phyloP scores from a whole-genome alignment of 148 eudicot species.

The Rhododendron molle region DNA sequence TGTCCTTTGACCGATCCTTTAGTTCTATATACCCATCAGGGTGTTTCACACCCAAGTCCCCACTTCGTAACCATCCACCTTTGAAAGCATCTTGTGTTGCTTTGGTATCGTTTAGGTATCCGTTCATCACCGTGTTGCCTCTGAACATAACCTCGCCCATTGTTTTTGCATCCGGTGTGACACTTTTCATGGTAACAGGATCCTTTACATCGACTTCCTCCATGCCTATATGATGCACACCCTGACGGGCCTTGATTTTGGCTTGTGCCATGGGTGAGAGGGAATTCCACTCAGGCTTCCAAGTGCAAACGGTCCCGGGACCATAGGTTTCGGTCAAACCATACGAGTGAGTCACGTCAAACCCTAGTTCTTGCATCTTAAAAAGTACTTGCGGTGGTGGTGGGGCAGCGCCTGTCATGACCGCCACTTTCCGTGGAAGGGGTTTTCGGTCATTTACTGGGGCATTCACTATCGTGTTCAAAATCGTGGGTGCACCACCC shows the following conservation, averaged over 20 bases:
- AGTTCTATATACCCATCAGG: conserved; percentile 60
- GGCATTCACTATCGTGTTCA: conserved; percentile 54
- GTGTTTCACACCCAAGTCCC: conserved; percentile 64
- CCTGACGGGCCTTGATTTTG: conserved; percentile 61
- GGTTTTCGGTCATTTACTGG: conserved; percentile 27
- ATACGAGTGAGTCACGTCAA: conserved; percentile 45
- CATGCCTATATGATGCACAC: conserved; percentile 45
- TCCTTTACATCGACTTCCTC: conserved; percentile 60
- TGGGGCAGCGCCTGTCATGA: conserved; percentile 66
- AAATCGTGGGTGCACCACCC: conserved; percentile 72
- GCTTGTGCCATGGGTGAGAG: conserved; percentile 33
- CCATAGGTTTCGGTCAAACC: conserved; percentile 75
- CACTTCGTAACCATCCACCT: conserved; percentile 66
- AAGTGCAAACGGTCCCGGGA: conserved; percentile 56
- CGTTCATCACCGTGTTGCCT: conserved; percentile 73
- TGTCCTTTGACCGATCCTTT: conserved; percentile 63
- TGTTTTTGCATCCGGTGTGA: conserved; percentile 57
- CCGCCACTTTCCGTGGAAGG: conserved; percentile 42
- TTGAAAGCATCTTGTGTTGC: conserved; percentile 55
- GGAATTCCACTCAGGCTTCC: conserved; percentile 69
- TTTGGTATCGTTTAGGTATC: conserved; percentile 43
- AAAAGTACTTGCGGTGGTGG: conserved; percentile 55
- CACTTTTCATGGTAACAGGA: conserved; percentile 46
- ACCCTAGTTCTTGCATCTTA: conserved; percentile 60
- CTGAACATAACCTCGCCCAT: conserved; percentile 76